Percentiles rank a stretch among this genome's conserved stretches.
These are phyloP conservation scores for Aspergillus felis DNA, from an alignment of 2,329 filamentous ascomycete species.

Conservation along the genomic window DNA sequence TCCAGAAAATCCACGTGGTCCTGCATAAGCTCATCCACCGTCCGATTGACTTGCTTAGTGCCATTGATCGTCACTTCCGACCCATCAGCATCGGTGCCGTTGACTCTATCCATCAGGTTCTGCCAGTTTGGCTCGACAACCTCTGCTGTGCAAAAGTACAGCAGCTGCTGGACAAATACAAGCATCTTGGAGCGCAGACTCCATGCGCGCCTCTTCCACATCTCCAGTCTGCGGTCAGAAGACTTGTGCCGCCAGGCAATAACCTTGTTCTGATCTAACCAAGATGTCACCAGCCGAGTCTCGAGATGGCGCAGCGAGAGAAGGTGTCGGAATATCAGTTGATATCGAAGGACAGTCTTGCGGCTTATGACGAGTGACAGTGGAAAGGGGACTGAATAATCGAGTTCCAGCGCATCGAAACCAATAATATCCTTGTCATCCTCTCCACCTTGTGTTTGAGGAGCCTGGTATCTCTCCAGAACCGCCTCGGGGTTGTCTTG, in stretches of 20 bases:
- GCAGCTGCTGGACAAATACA: slow-evolving; percentile 91
- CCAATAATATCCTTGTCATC: slow-evolving; percentile 83
- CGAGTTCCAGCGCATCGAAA: slow-evolving; percentile 88
- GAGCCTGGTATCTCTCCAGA: slow-evolving; percentile 68
- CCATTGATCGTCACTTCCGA: slow-evolving; percentile 36
- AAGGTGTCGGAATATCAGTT: slow-evolving; percentile 91
- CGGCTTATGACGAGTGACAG: slow-evolving; percentile 92
- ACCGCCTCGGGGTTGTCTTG: slow-evolving; percentile 64
- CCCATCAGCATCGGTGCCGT: slow-evolving; percentile 49
- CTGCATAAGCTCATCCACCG: slow-evolving; percentile 97
- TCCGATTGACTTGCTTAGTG: slow-evolving; percentile 58
- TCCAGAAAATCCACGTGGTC: slow-evolving; percentile 98
- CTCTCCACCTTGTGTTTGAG: slow-evolving; percentile 60
- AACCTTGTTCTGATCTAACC: slow-evolving; percentile 83
- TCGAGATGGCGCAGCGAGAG: slow-evolving; percentile 87
- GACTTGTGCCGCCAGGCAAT: slow-evolving; percentile 79
- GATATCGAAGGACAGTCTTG: slow-evolving; percentile 95
- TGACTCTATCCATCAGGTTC: slow-evolving; percentile 82
- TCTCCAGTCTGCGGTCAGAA: slow-evolving; percentile 68
- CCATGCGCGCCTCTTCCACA: slow-evolving; percentile 91
- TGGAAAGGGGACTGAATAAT: slow-evolving; percentile 92
- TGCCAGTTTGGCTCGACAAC: slow-evolving; percentile 98
- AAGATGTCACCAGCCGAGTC: slow-evolving; percentile 77
- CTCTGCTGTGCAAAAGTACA: slow-evolving; percentile 95
- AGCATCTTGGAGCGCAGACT: slow-evolving; percentile 91